Evolutionary conservation across 805 yeast species (phyloP), one percentile per base, ranked within the genome.

Genomic region (Hanseniaspora valbyensis): DNA sequence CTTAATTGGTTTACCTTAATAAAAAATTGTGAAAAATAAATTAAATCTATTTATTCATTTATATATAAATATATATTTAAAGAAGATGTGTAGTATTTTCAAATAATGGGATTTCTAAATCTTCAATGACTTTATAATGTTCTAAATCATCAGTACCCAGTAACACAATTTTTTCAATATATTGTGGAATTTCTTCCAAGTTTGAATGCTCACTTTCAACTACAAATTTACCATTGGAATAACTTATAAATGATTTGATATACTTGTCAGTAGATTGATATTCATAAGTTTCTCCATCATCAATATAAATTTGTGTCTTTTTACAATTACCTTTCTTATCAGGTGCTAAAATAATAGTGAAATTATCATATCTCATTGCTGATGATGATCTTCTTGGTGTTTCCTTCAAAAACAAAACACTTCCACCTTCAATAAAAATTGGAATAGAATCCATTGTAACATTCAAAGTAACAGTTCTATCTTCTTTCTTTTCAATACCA

Each of bases 361-460:
- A 86, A 3, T 96, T 95, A 61, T 89, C 97, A 55, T 72, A 66
- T 24, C 61, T 68, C 90, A 83, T 85, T 54, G 84, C 67, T 60
- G 73, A 78, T 2, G 94, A 67, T 0, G 95, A 83, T 55, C 97
- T 75, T 61, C 98, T 78, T 56, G 78, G 75, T 55, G 95, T 75
- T 44, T 80, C 83, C 54, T 81, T 82, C 33, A 78, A 73, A 14
- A 81, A 69, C 22, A 83, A 61, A 13, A 90, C 75, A 30, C 80
- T 73, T 0, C 97, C 97, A n/a, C 95, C 92, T 59, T 79, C 78
- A 16, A 83, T 64, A 28, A 75, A 74, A 41, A 84, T 71, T 0
- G 97, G 96, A 16, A 85, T 76, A 45, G 77, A 77, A 4, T 72
- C 66, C 45, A 89, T 63, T 2, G 75, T 70, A 0, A 80, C 72